A percentile compares a stretch with the other conserved stretches of the same genome.
Conservation (phyloP, 306 rosid species). For the Inga laurina region DNA sequence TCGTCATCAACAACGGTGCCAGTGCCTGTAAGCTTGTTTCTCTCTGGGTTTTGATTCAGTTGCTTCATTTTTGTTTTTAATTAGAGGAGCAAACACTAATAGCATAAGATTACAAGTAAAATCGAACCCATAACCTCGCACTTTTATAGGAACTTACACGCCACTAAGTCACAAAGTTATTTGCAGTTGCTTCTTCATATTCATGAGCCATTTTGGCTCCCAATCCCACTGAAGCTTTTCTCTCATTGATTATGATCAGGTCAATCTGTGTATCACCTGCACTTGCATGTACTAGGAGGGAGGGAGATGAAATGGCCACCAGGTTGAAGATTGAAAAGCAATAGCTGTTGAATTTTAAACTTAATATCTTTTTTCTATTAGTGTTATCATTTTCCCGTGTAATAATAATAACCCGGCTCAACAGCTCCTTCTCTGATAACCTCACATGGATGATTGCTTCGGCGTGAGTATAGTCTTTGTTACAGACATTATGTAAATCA, state of each 20-base stretch:
- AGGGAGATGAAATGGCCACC: constrained; percentile 91
- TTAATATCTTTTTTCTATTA: neutral
- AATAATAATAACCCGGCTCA: neutral
- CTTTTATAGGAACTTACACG: too few relatives aligned
- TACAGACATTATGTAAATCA: neutral
- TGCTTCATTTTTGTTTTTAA: neutral
- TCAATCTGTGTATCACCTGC: constrained; percentile 92
- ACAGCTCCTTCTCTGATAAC: neutral
- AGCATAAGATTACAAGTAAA: neutral
- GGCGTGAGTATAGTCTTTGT: constrained; percentile 3
- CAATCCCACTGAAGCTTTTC: neutral
- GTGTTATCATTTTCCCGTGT: neutral
- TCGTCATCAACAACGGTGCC: constrained; percentile 81
- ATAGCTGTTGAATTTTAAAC: neutral
- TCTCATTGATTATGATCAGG: constrained; percentile 45
- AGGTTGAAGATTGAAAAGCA: constrained; percentile 52
- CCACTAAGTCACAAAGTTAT: neutral
- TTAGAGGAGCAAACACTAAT: too few relatives aligned
- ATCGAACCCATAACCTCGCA: neutral
- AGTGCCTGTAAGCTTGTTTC: constrained; percentile 61
- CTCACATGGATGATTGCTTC: constrained; percentile 1
- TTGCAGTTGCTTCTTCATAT: neutral
- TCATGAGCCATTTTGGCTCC: neutral
- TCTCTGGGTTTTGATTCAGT: neutral
- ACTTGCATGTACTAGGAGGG: constrained; percentile 89